These are phyloP conservation scores for Purpureocillium takamizusanense DNA, from an alignment of 2,329 filamentous ascomycete species.

Conservation along the genomic window DNA sequence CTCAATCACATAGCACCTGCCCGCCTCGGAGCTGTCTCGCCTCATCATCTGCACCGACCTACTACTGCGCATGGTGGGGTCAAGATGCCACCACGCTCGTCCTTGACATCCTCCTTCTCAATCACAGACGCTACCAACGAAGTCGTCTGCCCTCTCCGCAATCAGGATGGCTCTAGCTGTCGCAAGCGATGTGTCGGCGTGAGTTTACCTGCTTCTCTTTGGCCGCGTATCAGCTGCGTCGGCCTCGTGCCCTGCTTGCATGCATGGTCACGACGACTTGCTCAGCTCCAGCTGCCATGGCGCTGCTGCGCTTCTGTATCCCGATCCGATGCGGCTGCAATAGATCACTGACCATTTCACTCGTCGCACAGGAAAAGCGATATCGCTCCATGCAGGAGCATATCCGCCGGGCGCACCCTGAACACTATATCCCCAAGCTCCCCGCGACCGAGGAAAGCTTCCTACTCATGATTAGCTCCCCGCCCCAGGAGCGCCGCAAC, in stretches of 20 bases:
- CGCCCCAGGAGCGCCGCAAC: slow-evolving; percentile 63
- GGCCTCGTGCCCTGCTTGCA: too few relatives aligned
- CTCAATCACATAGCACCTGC: not conserved
- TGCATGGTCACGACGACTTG: not conserved
- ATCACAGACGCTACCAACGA: slow-evolving; percentile 90
- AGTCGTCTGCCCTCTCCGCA: slow-evolving; percentile 90
- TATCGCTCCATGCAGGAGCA: slow-evolving; percentile 99
- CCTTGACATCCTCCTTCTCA: slow-evolving; percentile 83
- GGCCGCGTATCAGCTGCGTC: too few relatives aligned
- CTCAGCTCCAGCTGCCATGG: too few relatives aligned
- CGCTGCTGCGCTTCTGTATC: too few relatives aligned
- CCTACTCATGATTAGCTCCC: slow-evolving; percentile 87
- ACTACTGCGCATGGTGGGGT: slow-evolving; percentile 44
- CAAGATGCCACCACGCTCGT: slow-evolving; percentile 82
- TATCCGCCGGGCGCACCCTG: slow-evolving; percentile 91
- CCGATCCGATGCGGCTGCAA: too few relatives aligned
- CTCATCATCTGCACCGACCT: slow-evolving; percentile 15
- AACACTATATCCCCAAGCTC: slow-evolving; percentile 95
- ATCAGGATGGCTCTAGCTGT: slow-evolving; percentile 94
- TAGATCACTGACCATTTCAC: not conserved
- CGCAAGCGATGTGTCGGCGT: slow-evolving; percentile 97
- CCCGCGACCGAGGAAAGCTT: slow-evolving; percentile 98
- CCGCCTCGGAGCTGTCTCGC: slow-evolving; percentile 7
- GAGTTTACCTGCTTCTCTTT: slow-evolving; percentile 42
- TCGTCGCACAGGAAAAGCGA: slow-evolving; percentile 63